Conservation (phyloP, 257 asterid genomes). For the Plantago elongata region DNA sequence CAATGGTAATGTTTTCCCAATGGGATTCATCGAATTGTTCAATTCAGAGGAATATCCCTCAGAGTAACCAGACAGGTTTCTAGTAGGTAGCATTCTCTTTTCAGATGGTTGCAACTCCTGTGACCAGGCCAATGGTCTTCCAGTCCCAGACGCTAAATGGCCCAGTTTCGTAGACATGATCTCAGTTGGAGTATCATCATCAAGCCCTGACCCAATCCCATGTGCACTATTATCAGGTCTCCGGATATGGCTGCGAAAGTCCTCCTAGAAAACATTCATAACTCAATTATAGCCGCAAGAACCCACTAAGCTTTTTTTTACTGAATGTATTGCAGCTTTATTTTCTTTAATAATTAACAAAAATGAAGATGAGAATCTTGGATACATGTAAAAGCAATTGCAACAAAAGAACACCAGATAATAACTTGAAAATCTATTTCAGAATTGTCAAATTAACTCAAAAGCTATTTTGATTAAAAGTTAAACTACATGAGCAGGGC, state of each 20-base stretch:
- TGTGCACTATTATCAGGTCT: conserved; percentile 32
- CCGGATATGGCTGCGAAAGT: conserved; percentile 34
- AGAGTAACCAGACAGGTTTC: conserved; percentile 30
- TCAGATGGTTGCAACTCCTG: conserved; percentile 37
- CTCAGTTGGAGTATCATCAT: conserved; percentile 53
- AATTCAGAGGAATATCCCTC: conserved; percentile 44
- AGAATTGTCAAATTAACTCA: too few relatives aligned
- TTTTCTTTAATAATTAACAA: not conserved
- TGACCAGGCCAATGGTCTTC: conserved; percentile 39
- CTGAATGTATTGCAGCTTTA: not conserved
- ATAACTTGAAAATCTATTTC: too few relatives aligned
- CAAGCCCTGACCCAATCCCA: conserved; percentile 36
- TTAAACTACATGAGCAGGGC: too few relatives aligned
- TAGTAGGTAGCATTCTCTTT: conserved; percentile 32
- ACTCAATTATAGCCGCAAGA: conserved; percentile 10
- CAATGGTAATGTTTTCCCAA: conserved; percentile 33
- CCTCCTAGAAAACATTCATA: conserved; percentile 34
- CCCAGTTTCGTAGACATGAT: conserved; percentile 47
- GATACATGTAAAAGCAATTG: too few relatives aligned
- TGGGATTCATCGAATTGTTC: conserved; percentile 32
- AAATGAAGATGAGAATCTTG: too few relatives aligned
- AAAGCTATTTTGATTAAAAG: too few relatives aligned
- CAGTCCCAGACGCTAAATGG: conserved; percentile 38
- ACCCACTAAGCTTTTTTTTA: not conserved
- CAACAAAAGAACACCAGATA: too few relatives aligned